Evolutionary conservation across 768 basidiomycete genomes (phyloP), one percentile per base, ranked within the genome.

Genomic region (Lactarius psammicola): DNA sequence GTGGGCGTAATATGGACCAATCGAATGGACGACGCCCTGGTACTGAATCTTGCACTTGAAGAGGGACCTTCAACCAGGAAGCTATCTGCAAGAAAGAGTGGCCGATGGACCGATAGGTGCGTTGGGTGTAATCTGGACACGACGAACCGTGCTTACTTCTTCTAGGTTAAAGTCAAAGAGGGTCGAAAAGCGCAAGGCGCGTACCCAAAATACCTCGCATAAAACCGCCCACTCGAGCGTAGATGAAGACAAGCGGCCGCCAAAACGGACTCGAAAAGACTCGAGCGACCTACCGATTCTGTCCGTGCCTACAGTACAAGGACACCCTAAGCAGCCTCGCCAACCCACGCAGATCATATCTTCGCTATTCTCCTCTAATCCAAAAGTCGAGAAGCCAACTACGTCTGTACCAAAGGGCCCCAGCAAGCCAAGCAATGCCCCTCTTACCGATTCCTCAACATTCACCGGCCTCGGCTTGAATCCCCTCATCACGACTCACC

Each of bases 331-430:
- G 53, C 58, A 59, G 53, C 58, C 64, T 28, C 69, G 60, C 60
- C 69, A 44, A 33, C 56, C 62, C 15, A 11, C 56, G 9, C 68
- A 70, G 20, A 59, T 70, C 36, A 70, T 70, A 42, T 70, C 69
- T 7, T 95, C 94, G 10, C 80, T 96, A 9, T 96, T 96, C 78
- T 86, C 92, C 3, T 90, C 84, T 68, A 94, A 94, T 70, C 92
- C 92, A 2, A 85, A 84, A 74, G 74, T 90, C 28, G 81, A 85
- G 0, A 82, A 82, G 18, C 73, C 71, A 28, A 71, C 71, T 55
- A 63, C 70, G 9, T 44, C 73, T 18, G 59, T 67, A 11, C 60
- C 66, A 3, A 78, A 76, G 68, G 23, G 68, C 1, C 68, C 74
- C 15, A 72, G 77, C 11, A 75, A 77, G 54, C 92, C 93, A 0